A percentile compares a stretch with the other conserved stretches of the same genome.
Evolutionary conservation across 345 rosid species (phyloP).

Genomic region (Populus alba): DNA sequence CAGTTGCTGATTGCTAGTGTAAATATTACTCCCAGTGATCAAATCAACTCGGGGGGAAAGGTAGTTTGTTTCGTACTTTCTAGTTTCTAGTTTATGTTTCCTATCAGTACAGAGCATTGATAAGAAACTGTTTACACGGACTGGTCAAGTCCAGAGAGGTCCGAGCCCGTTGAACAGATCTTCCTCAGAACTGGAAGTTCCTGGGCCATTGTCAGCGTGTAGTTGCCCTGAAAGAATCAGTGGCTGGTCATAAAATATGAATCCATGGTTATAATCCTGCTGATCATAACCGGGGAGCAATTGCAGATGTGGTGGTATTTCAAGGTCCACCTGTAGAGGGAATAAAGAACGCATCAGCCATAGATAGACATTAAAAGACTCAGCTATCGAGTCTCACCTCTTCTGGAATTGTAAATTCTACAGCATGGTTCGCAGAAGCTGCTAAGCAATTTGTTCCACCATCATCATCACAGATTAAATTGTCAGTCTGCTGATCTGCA

Average conservation of each 20-base stretch:
- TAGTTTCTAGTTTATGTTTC: neutral
- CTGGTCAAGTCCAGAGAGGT: neutral
- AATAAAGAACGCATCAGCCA: neutral
- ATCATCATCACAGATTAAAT: neutral
- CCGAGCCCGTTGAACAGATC: neutral
- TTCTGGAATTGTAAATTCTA: neutral
- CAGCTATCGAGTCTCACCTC: neutral
- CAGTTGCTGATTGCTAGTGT: neutral
- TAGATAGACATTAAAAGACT: neutral
- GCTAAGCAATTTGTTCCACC: neutral
- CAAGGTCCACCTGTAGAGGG: neutral
- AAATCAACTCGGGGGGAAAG: neutral
- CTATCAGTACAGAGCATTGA: neutral
- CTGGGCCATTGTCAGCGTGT: neutral
- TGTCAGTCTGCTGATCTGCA: neutral
- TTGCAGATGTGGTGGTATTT: neutral
- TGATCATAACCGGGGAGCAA: neutral
- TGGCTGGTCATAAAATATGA: neutral
- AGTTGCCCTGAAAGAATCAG: neutral
- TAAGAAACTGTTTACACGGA: neutral
- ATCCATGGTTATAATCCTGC: neutral
- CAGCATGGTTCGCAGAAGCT: neutral
- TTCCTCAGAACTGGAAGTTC: neutral
- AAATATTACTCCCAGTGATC: neutral
- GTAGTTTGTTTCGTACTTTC: neutral